phyloP scores from a whole-genome alignment of 1,284 basidiomycete species.

The Somion occarium region DNA sequence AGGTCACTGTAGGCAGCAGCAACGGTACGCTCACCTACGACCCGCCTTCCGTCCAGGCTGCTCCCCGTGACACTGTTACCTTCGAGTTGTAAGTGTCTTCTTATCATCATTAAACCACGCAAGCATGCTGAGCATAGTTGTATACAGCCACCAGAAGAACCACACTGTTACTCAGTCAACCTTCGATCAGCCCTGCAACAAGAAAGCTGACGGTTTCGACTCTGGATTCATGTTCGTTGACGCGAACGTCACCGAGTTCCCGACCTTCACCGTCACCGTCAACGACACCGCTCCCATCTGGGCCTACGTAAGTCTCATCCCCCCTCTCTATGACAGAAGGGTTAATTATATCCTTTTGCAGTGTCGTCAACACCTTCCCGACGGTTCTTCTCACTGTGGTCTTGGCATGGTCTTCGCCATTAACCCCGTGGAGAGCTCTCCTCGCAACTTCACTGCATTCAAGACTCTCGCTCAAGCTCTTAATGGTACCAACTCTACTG shows the following conservation, averaged over 20 bases:
- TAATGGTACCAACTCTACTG: slow-evolving; percentile 28
- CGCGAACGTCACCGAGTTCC: slow-evolving; percentile 38
- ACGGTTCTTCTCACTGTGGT: slow-evolving; percentile 32
- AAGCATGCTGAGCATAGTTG: slow-evolving; percentile 1
- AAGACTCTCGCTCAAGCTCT: slow-evolving; percentile 29
- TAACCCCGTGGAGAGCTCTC: slow-evolving; percentile 34
- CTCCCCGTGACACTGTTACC: slow-evolving; percentile 44
- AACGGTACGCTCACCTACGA: slow-evolving; percentile 43
- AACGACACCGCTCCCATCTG: slow-evolving; percentile 48
- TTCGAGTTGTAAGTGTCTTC: slow-evolving; percentile 52
- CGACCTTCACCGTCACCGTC: slow-evolving; percentile 50
- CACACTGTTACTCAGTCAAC: slow-evolving; percentile 67
- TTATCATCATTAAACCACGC: background rate
- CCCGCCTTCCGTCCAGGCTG: slow-evolving; percentile 45
- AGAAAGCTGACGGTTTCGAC: slow-evolving; percentile 41
- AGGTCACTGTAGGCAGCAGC: slow-evolving; percentile 47
- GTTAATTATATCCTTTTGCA: slow-evolving; percentile 7
- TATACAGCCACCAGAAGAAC: slow-evolving; percentile 50
- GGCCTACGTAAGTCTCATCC: slow-evolving; percentile 24
- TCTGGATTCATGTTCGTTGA: slow-evolving; percentile 59
- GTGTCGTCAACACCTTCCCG: slow-evolving; percentile 32
- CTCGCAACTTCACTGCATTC: slow-evolving; percentile 40
- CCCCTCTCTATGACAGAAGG: background rate
- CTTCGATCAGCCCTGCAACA: slow-evolving; percentile 54
- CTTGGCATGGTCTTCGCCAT: slow-evolving; percentile 41